phyloP scores from a whole-genome alignment of 257 asterid genomes.

The Plectranthus barbatus region DNA sequence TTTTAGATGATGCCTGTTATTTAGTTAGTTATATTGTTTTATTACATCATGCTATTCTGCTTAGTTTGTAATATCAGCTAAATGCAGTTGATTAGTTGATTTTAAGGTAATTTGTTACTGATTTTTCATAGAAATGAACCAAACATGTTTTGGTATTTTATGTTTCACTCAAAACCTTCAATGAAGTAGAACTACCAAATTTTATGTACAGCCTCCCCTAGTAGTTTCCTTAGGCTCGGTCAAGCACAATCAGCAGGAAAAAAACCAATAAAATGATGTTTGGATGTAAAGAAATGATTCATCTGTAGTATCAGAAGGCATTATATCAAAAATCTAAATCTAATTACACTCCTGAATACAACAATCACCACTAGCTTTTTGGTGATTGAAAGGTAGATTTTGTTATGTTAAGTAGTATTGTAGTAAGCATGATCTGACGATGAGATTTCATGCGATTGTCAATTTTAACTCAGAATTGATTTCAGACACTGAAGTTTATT shows the following conservation, averaged over 20 bases:
- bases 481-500: background rate
- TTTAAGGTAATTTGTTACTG: background rate
- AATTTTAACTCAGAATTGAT: background rate
- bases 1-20: background rate
- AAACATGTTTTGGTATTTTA: background rate
- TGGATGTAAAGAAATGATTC: background rate
- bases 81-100: slow-evolving; percentile 1
- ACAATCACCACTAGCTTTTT: background rate
- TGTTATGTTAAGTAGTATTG: background rate
- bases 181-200: background rate
- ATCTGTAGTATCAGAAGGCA: background rate
- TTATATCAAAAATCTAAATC: background rate
- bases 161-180: too few species aligned
- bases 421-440: background rate
- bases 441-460: background rate
- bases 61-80: background rate
- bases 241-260: background rate
- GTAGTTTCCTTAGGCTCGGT: background rate
- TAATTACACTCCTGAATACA: background rate
- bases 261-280: slow-evolving; percentile 5
- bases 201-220: background rate
- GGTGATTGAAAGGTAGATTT: background rate
- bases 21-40: background rate
- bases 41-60: background rate
- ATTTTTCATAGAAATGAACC: background rate